A percentile compares a stretch with the other conserved stretches of the same genome.
These are phyloP conservation scores for Turnera subulata DNA, from an alignment of 345 rosid genomes.

Conservation along the genomic window DNA sequence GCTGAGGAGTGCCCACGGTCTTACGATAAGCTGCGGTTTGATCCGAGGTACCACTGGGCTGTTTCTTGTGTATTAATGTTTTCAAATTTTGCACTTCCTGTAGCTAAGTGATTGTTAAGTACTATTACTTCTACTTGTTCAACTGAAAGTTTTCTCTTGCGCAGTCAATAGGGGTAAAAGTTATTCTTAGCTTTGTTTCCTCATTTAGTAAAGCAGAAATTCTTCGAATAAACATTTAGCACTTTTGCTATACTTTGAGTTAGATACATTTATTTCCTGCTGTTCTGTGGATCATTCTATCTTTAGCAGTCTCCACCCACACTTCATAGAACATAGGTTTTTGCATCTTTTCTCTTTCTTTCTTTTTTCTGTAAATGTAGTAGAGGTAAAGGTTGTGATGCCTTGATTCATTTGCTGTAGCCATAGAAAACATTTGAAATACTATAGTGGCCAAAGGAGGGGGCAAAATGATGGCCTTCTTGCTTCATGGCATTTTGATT, in stretches of 20 bases:
- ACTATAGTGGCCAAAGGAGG: background rate
- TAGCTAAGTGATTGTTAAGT: no score
- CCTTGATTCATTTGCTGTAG: background rate
- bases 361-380: background rate
- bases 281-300: background rate
- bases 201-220: no score
- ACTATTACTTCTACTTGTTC: no score
- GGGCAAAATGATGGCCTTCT: background rate
- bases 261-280: no score
- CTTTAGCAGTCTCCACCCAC: background rate
- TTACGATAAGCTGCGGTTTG: slow-evolving; percentile 81
- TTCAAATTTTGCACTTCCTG: no score
- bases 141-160: no score
- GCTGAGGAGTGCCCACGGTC: slow-evolving; percentile 88
- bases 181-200: no score
- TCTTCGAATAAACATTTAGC: no score
- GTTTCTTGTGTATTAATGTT: no score
- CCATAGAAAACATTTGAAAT: background rate
- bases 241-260: no score
- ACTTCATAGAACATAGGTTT: background rate
- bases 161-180: no score
- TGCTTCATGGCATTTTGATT: slow-evolving; percentile 4
- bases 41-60: slow-evolving; percentile 60
- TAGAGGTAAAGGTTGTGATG: background rate
- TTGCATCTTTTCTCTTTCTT: background rate